Conservation (phyloP, 306 rosid species). For the Citrullus mucosospermus region DNA sequence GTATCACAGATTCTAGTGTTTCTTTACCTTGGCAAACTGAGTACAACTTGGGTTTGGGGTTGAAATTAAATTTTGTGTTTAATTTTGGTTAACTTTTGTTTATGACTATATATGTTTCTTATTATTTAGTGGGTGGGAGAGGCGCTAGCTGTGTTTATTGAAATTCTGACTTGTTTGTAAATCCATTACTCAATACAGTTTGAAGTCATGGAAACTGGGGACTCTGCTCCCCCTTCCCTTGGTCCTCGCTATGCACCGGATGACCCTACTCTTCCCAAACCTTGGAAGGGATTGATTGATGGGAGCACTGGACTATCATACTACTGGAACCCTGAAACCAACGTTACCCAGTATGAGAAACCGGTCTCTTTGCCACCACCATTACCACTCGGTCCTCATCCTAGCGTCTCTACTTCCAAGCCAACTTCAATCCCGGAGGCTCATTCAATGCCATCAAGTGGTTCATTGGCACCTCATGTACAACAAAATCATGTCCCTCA, state of each 20-base stretch:
- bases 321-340: conserved; percentile 97
- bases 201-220: conserved; percentile 52
- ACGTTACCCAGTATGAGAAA: conserved; percentile 80
- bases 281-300: conserved; percentile 95
- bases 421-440: conserved; percentile 46
- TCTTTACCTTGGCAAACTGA: neutral
- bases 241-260: conserved; percentile 96
- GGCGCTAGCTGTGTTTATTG: neutral
- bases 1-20: neutral
- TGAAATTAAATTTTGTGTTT: neutral
- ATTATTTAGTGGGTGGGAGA: neutral
- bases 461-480: conserved; percentile 35
- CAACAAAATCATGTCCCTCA: conserved; percentile 41
- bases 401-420: conserved; percentile 31
- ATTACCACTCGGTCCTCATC: conserved; percentile 30
- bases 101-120: neutral
- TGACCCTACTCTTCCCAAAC: conserved; percentile 79
- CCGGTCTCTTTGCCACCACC: conserved; percentile 45
- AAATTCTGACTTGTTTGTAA: neutral
- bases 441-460: conserved; percentile 28
- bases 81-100: neutral
- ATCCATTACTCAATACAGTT: neutral
- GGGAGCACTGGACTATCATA: conserved; percentile 70
- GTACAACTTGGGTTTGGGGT: neutral
- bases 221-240: conserved; percentile 37